Base-by-base conservation (phyloP, 371 early-diverging fungal species). In the Mortierella sp. region DNA sequence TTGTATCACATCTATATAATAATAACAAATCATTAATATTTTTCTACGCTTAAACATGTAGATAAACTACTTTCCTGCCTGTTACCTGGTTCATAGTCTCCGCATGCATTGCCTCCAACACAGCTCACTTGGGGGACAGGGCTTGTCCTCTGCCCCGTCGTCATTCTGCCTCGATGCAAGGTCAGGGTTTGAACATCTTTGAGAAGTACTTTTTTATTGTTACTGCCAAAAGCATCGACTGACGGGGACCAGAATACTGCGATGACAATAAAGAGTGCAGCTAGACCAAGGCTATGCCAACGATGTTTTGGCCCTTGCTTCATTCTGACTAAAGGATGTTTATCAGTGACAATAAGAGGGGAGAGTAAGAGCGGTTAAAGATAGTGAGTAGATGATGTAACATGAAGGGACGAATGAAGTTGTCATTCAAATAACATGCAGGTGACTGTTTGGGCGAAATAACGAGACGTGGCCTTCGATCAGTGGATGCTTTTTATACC, bases 71-170 rank as follows among this genome's bases (percentile, higher is more conserved):
- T 40, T 9, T 9, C 51, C 37, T 26, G 34, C 2, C 17, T 53
- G 4, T 47, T 67, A 78, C 79, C 79, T 51, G 79, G 79, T 43
- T 78, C 79, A 69, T 53, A 78, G 37, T 68, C 57, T 49, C 80
- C 75, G 28, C 68, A 70, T 2, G 80, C 80, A 35, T 71, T 80
- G 49, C 80, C 80, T n/a, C 80, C 80, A 51, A 73, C 64, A 45
- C 80, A 80, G 29, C 42, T 60, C 29, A 74, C 22, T 42, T 80
- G 80, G 1, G 71, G 68, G 5, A 80, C 80, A 42, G 80, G 75
- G 28, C 58, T 65, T 2, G 70, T 61, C 37, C 80, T 69, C 40
- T 75, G 58, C 2, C 74, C 74, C 3, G 80, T 58, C 0, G 80
- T 80, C 75, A 70, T 74, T 31, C 34, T 58, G 61, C 68, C 75